Conservation (phyloP, 2,329 filamentous ascomycete genomes). For the Cytospora piceae region DNA sequence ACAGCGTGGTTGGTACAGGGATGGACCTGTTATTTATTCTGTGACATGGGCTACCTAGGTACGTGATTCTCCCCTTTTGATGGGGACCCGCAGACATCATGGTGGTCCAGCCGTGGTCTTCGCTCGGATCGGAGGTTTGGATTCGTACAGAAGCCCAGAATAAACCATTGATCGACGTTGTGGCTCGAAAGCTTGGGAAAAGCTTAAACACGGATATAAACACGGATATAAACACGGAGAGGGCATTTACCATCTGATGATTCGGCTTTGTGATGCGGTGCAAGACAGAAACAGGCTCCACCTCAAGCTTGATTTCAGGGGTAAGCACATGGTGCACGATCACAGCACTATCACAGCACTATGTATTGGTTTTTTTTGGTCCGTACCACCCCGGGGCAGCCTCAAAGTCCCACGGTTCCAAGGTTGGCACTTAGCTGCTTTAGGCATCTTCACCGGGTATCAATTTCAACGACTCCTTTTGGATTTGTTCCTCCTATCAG, state of each 20-base stretch:
- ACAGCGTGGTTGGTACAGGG: neutral
- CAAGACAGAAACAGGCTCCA: too few species aligned
- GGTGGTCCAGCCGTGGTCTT: neutral
- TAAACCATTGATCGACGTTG: neutral
- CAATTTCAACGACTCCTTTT: too few species aligned
- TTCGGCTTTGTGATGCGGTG: neutral
- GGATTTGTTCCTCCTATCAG: too few species aligned
- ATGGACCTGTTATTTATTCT: neutral
- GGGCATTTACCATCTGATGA: neutral
- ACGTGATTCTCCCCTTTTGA: neutral
- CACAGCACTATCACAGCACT: too few species aligned
- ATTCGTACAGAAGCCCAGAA: neutral
- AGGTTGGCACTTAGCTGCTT: too few species aligned
- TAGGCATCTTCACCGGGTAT: too few species aligned
- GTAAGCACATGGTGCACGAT: too few species aligned
- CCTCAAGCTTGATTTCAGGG: too few species aligned
- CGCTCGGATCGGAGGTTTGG: neutral
- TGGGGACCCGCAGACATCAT: neutral
- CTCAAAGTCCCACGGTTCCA: too few species aligned
- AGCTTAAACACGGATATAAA: neutral
- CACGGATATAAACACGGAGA: neutral
- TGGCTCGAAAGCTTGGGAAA: neutral
- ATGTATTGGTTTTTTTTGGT: too few species aligned
- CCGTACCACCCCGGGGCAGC: too few species aligned
- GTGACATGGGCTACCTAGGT: neutral